Base-by-base conservation (phyloP, 306 rosid species). In the Casuarina equisetifolia region DNA sequence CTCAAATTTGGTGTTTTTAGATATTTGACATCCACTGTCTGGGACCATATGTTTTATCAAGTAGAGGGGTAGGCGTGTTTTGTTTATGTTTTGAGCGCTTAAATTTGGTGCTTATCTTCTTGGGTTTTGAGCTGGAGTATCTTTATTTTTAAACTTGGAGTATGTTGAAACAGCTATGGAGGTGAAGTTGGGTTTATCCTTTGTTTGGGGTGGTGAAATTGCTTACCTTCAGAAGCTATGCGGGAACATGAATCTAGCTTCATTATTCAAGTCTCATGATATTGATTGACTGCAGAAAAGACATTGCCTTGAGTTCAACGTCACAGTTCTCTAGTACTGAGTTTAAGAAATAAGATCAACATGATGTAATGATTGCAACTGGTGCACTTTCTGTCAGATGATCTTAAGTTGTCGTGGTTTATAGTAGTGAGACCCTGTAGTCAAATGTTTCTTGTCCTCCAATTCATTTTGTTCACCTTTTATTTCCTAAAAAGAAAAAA, bases 261-360 rank as follows among this genome's bases (percentile, higher is more conserved):
- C 15, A 38, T 66, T 73, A 16, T 54, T 79, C 66, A 70, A 76
- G 40, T 49, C 69, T 69, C 46, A 75, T 58, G 72, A 71, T 4
- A 46, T 8, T 73, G 55, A 64, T 79, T 62, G 62, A 48, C 63
- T 13, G 54, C 70, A 63, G 59, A 36, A 55, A 48, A 51, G 61
- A 74, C 35, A 38, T n/a, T 62, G 74, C 55, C 68, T 69, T 74
- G 76, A 74, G 63, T 68, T 57, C 78, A 68, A 50, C 17, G 61
- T 66, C 68, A 20, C 76, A 76, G 69, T 69, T 76, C 76, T 74
- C 45, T 82, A 70, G 51, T 84, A 81, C 78, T 70, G 62, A 19
- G 76, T 49, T 82, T 77, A 67, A 9, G 71, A 67, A 67, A 67
- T 3, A 67, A 63, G 43, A 67, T 42, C 35, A 67, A 67, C 46